Percentiles rank a stretch among this genome's conserved stretches.
Conservation (phyloP, 116 monocot genomes). For the Trichopus zeylanicus region DNA sequence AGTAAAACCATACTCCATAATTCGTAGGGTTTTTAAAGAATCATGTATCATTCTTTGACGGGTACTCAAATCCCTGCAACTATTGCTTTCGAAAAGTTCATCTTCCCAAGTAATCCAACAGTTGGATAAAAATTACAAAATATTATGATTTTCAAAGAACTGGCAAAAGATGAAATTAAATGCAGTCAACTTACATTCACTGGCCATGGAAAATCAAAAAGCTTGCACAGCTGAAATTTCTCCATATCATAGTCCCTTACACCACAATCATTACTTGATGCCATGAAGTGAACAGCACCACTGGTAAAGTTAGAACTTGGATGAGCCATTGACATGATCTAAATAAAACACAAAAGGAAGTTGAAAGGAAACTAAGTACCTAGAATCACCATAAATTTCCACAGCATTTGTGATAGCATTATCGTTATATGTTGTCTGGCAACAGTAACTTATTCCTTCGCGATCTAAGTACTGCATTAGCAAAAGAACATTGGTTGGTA, state of each 20-base stretch:
- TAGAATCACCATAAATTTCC: conserved; percentile 66
- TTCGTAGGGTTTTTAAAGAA: too few species aligned
- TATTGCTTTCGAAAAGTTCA: too few species aligned
- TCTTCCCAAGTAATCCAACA: too few species aligned
- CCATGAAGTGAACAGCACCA: conserved; percentile 79
- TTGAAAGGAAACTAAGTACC: conserved; percentile 21
- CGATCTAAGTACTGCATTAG: conserved; percentile 57
- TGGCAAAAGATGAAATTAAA: too few species aligned
- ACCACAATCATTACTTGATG: conserved; percentile 91
- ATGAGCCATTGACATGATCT: conserved; percentile 1
- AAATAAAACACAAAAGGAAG: not conserved
- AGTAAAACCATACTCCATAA: too few species aligned
- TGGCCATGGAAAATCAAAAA: conserved; percentile 75
- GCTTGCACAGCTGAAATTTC: conserved; percentile 65
- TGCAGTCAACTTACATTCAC: conserved; percentile 67
- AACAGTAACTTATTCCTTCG: conserved; percentile 74
- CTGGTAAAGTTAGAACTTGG: conserved; percentile 27
- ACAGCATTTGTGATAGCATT: conserved; percentile 87
- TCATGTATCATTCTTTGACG: too few species aligned
- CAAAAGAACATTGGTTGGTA: too few species aligned
- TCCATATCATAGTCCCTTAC: conserved; percentile 88
- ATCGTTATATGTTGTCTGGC: conserved; percentile 67
- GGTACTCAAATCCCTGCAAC: too few species aligned
- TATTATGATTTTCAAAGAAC: too few species aligned
- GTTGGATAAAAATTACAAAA: too few species aligned